phyloP scores from a whole-genome alignment of 768 basidiomycete genomes.

The Leccinum ochraceum region DNA sequence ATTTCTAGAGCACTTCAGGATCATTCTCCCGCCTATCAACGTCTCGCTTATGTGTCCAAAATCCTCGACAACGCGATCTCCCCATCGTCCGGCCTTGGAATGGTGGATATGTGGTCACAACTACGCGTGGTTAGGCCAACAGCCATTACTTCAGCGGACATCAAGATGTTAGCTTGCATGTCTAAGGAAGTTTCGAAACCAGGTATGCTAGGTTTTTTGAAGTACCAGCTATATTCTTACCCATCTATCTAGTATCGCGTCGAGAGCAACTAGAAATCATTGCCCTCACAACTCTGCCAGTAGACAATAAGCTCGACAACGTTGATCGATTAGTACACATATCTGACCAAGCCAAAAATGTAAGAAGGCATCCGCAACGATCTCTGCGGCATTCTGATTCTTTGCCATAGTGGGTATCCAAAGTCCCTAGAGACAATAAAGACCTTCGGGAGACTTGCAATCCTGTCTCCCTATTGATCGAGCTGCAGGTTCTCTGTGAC shows the following conservation, averaged over 20 bases:
- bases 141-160: slow-evolving; percentile 20
- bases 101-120: slow-evolving; percentile 70
- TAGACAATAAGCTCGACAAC: slow-evolving; percentile 8
- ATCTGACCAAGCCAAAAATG: slow-evolving; percentile 25
- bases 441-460: slow-evolving; percentile 9
- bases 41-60: slow-evolving; percentile 35
- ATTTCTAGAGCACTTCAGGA: slow-evolving; percentile 44
- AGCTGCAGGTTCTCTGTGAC: slow-evolving; percentile 25
- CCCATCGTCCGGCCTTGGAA: slow-evolving; percentile 68
- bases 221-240: neutral
- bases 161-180: slow-evolving; percentile 18
- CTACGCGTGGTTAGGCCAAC: slow-evolving; percentile 32
- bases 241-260: slow-evolving; percentile 19
- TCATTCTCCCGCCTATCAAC: slow-evolving; percentile 35
- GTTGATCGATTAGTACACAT: slow-evolving; percentile 13
- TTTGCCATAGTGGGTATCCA: slow-evolving; percentile 19
- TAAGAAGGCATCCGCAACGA: slow-evolving; percentile 10
- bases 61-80: slow-evolving; percentile 51
- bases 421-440: slow-evolving; percentile 1
- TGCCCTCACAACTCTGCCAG: slow-evolving; percentile 26
- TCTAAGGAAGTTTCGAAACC: slow-evolving; percentile 1
- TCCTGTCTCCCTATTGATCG: slow-evolving; percentile 27
- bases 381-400: slow-evolving; percentile 4
- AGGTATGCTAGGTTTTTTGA: slow-evolving; percentile 13
- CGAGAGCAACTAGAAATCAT: slow-evolving; percentile 27